Evolutionary conservation across 768 basidiomycete genomes (phyloP).

Genomic region (Zangia roseola): DNA sequence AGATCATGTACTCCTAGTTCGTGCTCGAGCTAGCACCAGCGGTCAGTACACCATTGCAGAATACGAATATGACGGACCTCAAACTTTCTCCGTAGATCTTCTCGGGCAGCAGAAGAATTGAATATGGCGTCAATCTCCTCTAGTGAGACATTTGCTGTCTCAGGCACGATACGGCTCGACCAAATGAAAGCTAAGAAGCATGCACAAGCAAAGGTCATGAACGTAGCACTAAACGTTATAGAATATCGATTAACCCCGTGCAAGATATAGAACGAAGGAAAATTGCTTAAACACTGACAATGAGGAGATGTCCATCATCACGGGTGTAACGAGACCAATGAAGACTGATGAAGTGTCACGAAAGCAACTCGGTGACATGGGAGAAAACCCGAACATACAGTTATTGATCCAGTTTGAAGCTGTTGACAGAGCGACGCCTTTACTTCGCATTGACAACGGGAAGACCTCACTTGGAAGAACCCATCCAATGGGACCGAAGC

Average conservation of each 20-base stretch:
- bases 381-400: constrained; percentile 40
- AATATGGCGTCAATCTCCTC: constrained; percentile 78
- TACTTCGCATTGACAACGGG: constrained; percentile 72
- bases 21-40: constrained; percentile 49
- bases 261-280: neutral
- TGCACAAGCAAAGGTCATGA: constrained; percentile 60
- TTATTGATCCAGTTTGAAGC: constrained; percentile 88
- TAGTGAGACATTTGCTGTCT: constrained; percentile 73
- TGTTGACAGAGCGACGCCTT: constrained; percentile 80
- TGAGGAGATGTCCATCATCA: constrained; percentile 59
- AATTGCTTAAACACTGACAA: constrained; percentile 38
- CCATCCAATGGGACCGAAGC: constrained; percentile 82
- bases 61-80: constrained; percentile 40
- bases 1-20: constrained; percentile 52
- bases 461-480: constrained; percentile 84
- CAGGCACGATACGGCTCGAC: constrained; percentile 67
- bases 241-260: neutral
- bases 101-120: constrained; percentile 52
- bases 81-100: constrained; percentile 48
- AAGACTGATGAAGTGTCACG: constrained; percentile 54
- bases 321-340: constrained; percentile 72
- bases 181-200: constrained; percentile 70
- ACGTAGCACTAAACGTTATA: constrained; percentile 52
- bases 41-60: neutral
- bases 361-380: neutral